A percentile compares a stretch with the other conserved stretches of the same genome.
Conservation (phyloP, 441 rosid species). For the Raphanus hybrid region DNA sequence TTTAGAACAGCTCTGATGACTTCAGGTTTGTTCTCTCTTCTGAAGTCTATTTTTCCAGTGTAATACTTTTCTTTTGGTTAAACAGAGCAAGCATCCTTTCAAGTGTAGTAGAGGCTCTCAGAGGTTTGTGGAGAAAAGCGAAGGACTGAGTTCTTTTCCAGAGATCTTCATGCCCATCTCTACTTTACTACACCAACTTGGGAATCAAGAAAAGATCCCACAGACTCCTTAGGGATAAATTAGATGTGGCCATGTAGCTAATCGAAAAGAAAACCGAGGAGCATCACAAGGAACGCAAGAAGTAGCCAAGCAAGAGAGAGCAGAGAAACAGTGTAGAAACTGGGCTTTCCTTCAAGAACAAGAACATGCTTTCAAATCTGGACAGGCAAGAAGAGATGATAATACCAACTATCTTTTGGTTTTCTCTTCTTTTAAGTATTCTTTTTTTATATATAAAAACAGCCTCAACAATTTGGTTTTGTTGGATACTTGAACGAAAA, state of each 20-base stretch:
- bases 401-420: too few relatives aligned
- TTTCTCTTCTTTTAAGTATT: too few relatives aligned
- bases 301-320: too few relatives aligned
- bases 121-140: constrained; percentile 61
- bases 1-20: constrained; percentile 52
- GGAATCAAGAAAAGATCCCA: constrained; percentile 59
- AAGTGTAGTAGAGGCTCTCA: constrained; percentile 61
- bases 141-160: constrained; percentile 70
- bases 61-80: constrained; percentile 15
- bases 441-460: not conserved
- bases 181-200: constrained; percentile 55
- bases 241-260: constrained; percentile 53
- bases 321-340: too few relatives aligned
- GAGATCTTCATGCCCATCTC: constrained; percentile 74
- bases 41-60: not conserved
- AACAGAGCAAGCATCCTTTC: constrained; percentile 72
- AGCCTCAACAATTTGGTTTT: constrained; percentile 16
- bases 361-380: too few relatives aligned
- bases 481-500: constrained; percentile 12
- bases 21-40: constrained; percentile 62
- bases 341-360: too few relatives aligned
- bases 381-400: too few relatives aligned
- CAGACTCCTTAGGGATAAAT: constrained; percentile 55
- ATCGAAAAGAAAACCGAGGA: constrained; percentile 62
- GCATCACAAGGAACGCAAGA: constrained; percentile 49